phyloP scores from a whole-genome alignment of 345 rosid species.

The Eutrema heterophyllum region DNA sequence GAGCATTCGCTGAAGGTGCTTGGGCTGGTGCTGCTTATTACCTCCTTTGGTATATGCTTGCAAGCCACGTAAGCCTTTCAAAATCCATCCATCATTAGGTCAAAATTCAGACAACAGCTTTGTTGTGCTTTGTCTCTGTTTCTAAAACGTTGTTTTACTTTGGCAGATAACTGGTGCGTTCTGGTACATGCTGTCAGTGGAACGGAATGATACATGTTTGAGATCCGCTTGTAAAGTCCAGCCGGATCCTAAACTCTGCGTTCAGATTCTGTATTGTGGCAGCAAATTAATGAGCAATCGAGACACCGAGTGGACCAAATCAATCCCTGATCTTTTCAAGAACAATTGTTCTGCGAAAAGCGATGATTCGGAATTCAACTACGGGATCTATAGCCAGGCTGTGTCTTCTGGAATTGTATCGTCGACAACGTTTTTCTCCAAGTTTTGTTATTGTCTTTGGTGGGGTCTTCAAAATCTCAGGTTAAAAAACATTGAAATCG shows the following conservation, averaged over 20 bases:
- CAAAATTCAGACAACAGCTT: neutral
- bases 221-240: conserved; percentile 44
- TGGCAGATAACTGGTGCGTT: conserved; percentile 75
- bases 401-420: conserved; percentile 51
- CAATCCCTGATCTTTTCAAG: conserved; percentile 39
- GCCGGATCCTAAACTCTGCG: conserved; percentile 36
- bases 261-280: conserved; percentile 64
- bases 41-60: conserved; percentile 82
- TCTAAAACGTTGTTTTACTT: neutral
- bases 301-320: conserved; percentile 47
- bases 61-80: conserved; percentile 73
- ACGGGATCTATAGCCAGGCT: conserved; percentile 72
- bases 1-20: conserved; percentile 81
- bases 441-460: conserved; percentile 82
- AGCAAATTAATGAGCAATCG: conserved; percentile 36
- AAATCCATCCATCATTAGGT: neutral
- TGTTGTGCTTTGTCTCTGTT: neutral
- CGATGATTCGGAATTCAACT: conserved; percentile 42
- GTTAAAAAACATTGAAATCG: conserved; percentile 29
- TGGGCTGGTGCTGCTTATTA: conserved; percentile 86
- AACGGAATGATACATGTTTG: conserved; percentile 76
- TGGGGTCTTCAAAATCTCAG: conserved; percentile 94
- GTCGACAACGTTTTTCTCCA: conserved; percentile 46
- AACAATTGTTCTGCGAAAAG: conserved; percentile 36
- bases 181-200: conserved; percentile 79